Evolutionary conservation across 768 basidiomycete genomes (phyloP).

Genomic region (Sporobolomyces roseus): DNA sequence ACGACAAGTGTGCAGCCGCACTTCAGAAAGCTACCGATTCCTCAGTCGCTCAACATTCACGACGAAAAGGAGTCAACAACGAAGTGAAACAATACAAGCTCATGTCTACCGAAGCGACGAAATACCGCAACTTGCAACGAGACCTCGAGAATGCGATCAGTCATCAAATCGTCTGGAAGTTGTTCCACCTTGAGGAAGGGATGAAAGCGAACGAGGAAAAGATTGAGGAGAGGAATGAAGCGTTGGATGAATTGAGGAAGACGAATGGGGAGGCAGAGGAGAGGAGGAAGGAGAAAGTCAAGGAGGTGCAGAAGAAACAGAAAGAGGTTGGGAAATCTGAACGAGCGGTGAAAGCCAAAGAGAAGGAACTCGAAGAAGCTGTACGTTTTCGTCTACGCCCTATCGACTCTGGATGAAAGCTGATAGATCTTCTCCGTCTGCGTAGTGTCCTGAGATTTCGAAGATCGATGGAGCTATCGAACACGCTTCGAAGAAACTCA

Average conservation of each 20-base stretch:
- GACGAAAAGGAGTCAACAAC: conserved; percentile 83
- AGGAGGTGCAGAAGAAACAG: conserved; percentile 74
- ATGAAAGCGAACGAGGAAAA: conserved; percentile 68
- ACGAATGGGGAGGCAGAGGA: conserved; percentile 62
- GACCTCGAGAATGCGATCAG: conserved; percentile 73
- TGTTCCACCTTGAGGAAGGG: conserved; percentile 81
- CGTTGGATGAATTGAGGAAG: conserved; percentile 61
- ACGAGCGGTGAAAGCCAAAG: conserved; percentile 80
- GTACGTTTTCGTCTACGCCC: conserved; percentile 50
- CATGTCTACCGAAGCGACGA: conserved; percentile 86
- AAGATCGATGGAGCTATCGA: conserved; percentile 80
- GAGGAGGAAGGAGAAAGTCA: conserved; percentile 71
- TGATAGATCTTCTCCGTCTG: background rate
- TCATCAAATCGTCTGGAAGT: conserved; percentile 74
- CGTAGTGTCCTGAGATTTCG: conserved; percentile 76
- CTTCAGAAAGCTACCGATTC: conserved; percentile 90
- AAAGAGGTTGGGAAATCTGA: conserved; percentile 75
- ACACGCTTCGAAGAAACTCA: conserved; percentile 73
- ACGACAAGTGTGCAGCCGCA: conserved; percentile 79
- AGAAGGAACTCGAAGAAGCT: conserved; percentile 80
- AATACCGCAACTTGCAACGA: conserved; percentile 69
- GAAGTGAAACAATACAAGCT: conserved; percentile 98
- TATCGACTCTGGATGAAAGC: background rate
- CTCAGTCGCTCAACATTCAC: conserved; percentile 90
- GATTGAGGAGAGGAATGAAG: conserved; percentile 69